phyloP scores from a whole-genome alignment of 2,329 filamentous ascomycete genomes.

The Cladosporium austrohemisphaericum region DNA sequence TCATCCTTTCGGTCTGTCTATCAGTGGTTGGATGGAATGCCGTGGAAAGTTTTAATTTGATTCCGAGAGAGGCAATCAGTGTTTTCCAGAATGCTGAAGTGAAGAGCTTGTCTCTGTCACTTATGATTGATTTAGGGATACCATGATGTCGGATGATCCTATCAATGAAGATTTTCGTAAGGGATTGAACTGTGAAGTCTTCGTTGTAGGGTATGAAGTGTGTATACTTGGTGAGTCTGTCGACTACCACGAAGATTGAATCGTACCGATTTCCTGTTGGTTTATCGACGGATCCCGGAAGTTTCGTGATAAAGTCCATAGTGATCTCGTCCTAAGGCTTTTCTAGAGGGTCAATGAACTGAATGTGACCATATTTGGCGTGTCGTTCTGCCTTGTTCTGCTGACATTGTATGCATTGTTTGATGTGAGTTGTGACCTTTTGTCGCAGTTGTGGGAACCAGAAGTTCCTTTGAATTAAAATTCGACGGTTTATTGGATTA shows the following conservation, averaged over 20 bases:
- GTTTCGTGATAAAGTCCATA: not conserved
- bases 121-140: slow-evolving; percentile 16
- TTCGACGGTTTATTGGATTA: too few species aligned
- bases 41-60: slow-evolving; percentile 12
- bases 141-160: slow-evolving; percentile 18
- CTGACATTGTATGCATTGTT: not conserved
- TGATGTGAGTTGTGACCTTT: not conserved
- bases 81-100: slow-evolving; percentile 20
- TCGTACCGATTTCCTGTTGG: slow-evolving; percentile 11
- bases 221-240: slow-evolving; percentile 25
- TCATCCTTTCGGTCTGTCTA: slow-evolving; percentile 16
- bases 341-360: slow-evolving; percentile 2
- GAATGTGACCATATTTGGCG: slow-evolving; percentile 4
- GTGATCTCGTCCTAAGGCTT: not conserved
- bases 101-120: slow-evolving; percentile 21
- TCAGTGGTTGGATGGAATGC: slow-evolving; percentile 5
- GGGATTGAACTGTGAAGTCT: slow-evolving; percentile 7
- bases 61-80: slow-evolving; percentile 13
- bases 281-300: not conserved
- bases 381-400: not conserved
- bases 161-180: slow-evolving; percentile 17
- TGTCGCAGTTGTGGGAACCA: not conserved
- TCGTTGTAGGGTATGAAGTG: slow-evolving; percentile 16
- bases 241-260: slow-evolving; percentile 23
- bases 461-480: too few species aligned